Evolutionary conservation across 179 eudicot species (phyloP).

Genomic region (Silene noctiflora): DNA sequence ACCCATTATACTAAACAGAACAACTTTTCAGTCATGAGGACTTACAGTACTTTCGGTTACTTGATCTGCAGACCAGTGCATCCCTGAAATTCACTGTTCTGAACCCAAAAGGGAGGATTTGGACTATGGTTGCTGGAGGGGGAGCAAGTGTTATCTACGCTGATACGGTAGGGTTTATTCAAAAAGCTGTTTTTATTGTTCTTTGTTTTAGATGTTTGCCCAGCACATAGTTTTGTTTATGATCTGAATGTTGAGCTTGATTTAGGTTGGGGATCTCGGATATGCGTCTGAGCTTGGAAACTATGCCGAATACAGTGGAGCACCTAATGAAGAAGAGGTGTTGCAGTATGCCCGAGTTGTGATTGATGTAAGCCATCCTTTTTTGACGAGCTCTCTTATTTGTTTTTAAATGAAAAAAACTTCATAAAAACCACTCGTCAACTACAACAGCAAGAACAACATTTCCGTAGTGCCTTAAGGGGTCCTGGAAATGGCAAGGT

Average conservation of each 20-base stretch:
- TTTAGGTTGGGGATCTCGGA: slow-evolving; percentile 86
- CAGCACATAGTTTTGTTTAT: slow-evolving; percentile 1
- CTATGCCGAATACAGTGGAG: slow-evolving; percentile 95
- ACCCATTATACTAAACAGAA: too few species aligned
- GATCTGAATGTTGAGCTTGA: neutral
- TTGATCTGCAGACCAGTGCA: slow-evolving; percentile 70
- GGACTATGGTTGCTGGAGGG: slow-evolving; percentile 98
- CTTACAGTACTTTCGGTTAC: neutral
- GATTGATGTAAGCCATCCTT: slow-evolving; percentile 60
- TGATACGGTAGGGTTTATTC: slow-evolving; percentile 50
- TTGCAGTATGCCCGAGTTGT: slow-evolving; percentile 91
- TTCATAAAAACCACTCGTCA: neutral
- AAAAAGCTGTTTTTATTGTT: neutral
- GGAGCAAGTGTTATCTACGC: slow-evolving; percentile 97
- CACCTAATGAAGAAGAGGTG: slow-evolving; percentile 91
- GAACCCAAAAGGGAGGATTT: slow-evolving; percentile 85
- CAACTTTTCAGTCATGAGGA: too few species aligned
- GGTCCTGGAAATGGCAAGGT: too few species aligned
- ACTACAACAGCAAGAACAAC: too few species aligned
- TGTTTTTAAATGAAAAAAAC: neutral
- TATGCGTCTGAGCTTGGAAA: slow-evolving; percentile 94
- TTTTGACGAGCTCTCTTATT: slow-evolving; percentile 8
- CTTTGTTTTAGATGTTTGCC: neutral
- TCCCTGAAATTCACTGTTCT: slow-evolving; percentile 84
- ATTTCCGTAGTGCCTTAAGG: too few species aligned